Conservation (phyloP, 768 basidiomycete genomes). For the Tephrocybe sp. region DNA sequence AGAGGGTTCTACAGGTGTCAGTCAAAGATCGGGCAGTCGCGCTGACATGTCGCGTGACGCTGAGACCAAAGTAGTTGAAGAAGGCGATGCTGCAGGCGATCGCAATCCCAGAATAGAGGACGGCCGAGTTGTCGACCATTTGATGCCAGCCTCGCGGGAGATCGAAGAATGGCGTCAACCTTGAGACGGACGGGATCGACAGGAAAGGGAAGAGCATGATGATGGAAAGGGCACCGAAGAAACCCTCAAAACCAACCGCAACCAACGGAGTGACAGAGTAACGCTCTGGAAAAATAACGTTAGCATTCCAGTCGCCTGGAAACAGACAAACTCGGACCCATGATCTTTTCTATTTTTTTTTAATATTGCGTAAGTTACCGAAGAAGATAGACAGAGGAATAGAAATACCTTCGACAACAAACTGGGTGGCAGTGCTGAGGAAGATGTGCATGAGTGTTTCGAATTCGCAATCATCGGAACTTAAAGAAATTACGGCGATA, state of each 20-base stretch:
- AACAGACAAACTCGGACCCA: slow-evolving; percentile 44
- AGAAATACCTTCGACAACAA: slow-evolving; percentile 75
- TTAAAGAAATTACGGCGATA: slow-evolving; percentile 18
- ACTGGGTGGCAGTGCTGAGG: slow-evolving; percentile 82
- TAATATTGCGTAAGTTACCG: slow-evolving; percentile 8
- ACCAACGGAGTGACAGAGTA: slow-evolving; percentile 87
- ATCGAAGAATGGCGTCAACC: slow-evolving; percentile 78
- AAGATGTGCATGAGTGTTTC: slow-evolving; percentile 3
- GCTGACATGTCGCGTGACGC: slow-evolving; percentile 90
- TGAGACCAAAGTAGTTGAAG: slow-evolving; percentile 90
- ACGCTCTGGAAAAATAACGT: slow-evolving; percentile 35
- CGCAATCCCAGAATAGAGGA: slow-evolving; percentile 65
- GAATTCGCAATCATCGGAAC: slow-evolving; percentile 16
- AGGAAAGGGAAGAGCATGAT: slow-evolving; percentile 79
- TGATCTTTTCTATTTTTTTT: slow-evolving; percentile 74
- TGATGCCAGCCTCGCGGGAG: slow-evolving; percentile 87
- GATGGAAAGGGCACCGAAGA: slow-evolving; percentile 85
- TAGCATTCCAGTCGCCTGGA: not conserved
- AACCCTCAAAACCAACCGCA: slow-evolving; percentile 93
- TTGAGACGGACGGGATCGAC: slow-evolving; percentile 63
- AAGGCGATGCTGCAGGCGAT: slow-evolving; percentile 76
- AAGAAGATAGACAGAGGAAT: slow-evolving; percentile 10
- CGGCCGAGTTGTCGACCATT: slow-evolving; percentile 75
- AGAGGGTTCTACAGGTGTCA: slow-evolving; percentile 92
- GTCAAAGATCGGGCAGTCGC: slow-evolving; percentile 91